Evolutionary conservation across 192 early-diverging fungal species (phyloP).

Genomic region (Funneliformis geosporum): DNA sequence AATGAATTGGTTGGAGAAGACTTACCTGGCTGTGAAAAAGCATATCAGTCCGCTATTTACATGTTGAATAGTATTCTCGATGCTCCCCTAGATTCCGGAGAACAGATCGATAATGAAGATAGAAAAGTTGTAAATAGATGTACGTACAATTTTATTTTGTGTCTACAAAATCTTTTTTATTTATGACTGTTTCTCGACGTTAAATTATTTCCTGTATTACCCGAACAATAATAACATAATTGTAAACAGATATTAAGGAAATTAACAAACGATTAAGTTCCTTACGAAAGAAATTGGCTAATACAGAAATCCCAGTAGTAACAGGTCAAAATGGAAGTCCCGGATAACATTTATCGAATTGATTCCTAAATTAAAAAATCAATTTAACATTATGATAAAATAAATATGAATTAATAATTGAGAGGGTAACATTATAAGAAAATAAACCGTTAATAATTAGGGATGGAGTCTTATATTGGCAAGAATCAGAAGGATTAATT

Average conservation of each 20-base stretch:
- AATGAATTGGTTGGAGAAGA: conserved; percentile 68
- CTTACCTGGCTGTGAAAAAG: conserved; percentile 66
- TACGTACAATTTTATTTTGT: conserved; percentile 33
- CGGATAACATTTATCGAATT: neutral
- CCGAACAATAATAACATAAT: too few relatives aligned
- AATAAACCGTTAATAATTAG: neutral
- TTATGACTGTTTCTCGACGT: neutral
- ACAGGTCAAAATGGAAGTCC: neutral
- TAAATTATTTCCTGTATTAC: neutral
- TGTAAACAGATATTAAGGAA: conserved; percentile 14
- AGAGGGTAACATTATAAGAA: neutral
- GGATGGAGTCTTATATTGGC: neutral
- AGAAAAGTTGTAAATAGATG: conserved; percentile 53
- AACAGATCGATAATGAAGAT: conserved; percentile 57
- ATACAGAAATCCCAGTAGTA: neutral
- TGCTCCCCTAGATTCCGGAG: conserved; percentile 38
- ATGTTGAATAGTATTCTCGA: conserved; percentile 75
- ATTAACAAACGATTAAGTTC: conserved; percentile 28
- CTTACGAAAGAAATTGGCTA: conserved; percentile 22
- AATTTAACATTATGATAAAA: neutral
- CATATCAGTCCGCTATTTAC: conserved; percentile 75
- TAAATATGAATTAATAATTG: neutral
- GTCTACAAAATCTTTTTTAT: neutral
- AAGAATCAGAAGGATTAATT: too few relatives aligned
- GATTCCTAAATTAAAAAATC: neutral